Base-by-base conservation (phyloP, 208 protist species). In the Balamuthia mandrillaris region DNA sequence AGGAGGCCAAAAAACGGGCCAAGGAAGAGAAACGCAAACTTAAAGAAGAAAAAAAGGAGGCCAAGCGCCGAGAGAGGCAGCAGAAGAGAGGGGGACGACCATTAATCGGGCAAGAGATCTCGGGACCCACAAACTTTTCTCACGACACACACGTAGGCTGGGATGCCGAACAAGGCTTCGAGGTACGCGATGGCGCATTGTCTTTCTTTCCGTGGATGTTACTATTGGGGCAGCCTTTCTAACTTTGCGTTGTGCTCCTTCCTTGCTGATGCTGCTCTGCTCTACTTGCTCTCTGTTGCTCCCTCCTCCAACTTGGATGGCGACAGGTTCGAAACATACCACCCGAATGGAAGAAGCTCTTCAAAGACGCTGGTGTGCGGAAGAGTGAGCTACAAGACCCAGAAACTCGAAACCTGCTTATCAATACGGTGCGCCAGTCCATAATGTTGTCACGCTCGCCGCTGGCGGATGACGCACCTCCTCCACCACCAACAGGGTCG, bases 111-210 rank as follows among this genome's bases (percentile, higher is more conserved):
- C n/a, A 12, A n/a, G 60, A 9, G 10, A 81, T 81, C 72, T 44
- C 45, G 24, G 44, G 72, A 1, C 89, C 89, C 33, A 86, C 84
- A 42, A 85, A 84, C 51, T 91, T 91, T 42, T 81, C 74, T 33
- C 89, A 91, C 68, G 77, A 86, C 21, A 49, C 18, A 29, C 86
- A 89, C 84, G 88, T 91, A 21, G 72, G 89, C 21, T 91, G 86
- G 86, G 72, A 88, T 42, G 35, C 37, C 35, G 77, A 85, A 0
- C 54, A 78, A 75, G 89, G 86, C 33, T 89, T 87, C 33, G 86
- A 87, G 79, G 60, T 82, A 61, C 39, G 14, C 68, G 12, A n/a
- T n/a, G n/a, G n/a, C n/a, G n/a, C n/a, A n/a, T n/a, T n/a, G n/a
- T n/a, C n/a, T n/a, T n/a, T n/a, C n/a, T n/a, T n/a, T n/a, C n/a